A percentile compares a stretch with the other conserved stretches of the same genome.
phyloP scores from a whole-genome alignment of 768 basidiomycete genomes.

The Trametes coccinea region DNA sequence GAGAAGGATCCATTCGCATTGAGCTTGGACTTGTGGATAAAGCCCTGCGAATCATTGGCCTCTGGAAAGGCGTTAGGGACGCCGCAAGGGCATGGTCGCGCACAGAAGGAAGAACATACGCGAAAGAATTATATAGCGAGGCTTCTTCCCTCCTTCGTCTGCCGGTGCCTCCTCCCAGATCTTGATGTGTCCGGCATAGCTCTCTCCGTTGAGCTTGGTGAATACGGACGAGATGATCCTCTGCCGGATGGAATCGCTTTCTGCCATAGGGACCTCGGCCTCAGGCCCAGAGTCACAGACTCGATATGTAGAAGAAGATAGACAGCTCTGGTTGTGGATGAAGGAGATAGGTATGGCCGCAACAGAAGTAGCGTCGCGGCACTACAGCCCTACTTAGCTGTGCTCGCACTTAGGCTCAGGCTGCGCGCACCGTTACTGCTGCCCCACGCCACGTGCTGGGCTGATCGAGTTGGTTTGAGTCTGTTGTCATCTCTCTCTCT shows the following conservation, averaged over 20 bases:
- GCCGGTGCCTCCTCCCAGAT: conserved; percentile 84
- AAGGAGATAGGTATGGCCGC: too few relatives aligned
- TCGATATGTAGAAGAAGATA: neutral
- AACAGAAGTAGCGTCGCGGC: too few relatives aligned
- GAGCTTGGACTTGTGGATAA: conserved; percentile 95
- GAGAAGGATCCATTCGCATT: conserved; percentile 95
- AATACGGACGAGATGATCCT: conserved; percentile 86
- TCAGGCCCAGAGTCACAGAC: neutral
- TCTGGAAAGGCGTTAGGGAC: conserved; percentile 40
- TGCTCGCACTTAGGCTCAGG: too few relatives aligned
- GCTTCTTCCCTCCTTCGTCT: conserved; percentile 74
- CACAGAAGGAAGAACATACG: conserved; percentile 54
- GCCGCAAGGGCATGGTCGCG: neutral
- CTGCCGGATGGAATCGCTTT: conserved; percentile 54
- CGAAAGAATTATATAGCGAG: conserved; percentile 88
- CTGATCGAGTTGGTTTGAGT: conserved; percentile 19
- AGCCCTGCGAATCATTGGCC: conserved; percentile 59
- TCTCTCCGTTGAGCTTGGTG: conserved; percentile 71
- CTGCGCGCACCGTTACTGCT: too few relatives aligned
- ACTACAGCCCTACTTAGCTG: too few relatives aligned
- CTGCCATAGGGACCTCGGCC: conserved; percentile 25
- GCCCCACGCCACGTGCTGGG: too few relatives aligned
- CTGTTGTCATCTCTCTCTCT: conserved; percentile 27
- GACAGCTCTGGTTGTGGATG: neutral
- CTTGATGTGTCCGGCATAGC: conserved; percentile 86